Evolutionary conservation across 768 basidiomycete genomes (phyloP).

Genomic region (Neoboletus brunneissimus): DNA sequence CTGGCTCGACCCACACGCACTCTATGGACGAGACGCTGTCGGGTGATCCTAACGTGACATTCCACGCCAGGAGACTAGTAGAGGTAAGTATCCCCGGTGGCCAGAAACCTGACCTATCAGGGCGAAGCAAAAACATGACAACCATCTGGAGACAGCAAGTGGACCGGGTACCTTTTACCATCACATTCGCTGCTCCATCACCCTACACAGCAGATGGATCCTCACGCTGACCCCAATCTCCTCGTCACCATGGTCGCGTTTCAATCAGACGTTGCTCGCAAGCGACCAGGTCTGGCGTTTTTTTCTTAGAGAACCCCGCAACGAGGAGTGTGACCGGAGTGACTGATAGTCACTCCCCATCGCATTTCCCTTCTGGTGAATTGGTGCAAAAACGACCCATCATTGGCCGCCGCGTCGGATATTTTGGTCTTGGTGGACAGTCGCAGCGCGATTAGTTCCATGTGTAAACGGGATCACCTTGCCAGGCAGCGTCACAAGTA

Average conservation of each 20-base stretch:
- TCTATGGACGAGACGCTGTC: not conserved
- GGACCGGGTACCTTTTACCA: slow-evolving; percentile 29
- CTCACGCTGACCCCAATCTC: slow-evolving; percentile 1
- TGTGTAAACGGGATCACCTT: slow-evolving; percentile 30
- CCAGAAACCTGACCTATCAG: not conserved
- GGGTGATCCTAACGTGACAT: not conserved
- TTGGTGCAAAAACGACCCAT: slow-evolving; percentile 22
- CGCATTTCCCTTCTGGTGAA: slow-evolving; percentile 14
- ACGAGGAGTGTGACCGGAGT: slow-evolving; percentile 24
- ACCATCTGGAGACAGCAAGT: not conserved
- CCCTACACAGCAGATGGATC: not conserved
- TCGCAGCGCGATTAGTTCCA: not conserved
- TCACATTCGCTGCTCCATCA: slow-evolving; percentile 27
- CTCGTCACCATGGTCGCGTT: not conserved
- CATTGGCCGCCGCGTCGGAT: slow-evolving; percentile 8
- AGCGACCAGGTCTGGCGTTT: slow-evolving; percentile 18
- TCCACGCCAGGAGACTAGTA: not conserved
- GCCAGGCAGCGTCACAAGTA: slow-evolving; percentile 36
- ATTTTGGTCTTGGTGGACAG: not conserved
- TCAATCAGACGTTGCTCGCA: slow-evolving; percentile 6
- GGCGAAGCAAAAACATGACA: not conserved
- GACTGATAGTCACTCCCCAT: slow-evolving; percentile 30
- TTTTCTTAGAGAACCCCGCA: slow-evolving; percentile 20
- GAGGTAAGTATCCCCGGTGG: not conserved
- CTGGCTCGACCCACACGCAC: not conserved